Evolutionary conservation across 495 filamentous ascomycete species (phyloP).

Genomic region (Penicillium riverlandense): DNA sequence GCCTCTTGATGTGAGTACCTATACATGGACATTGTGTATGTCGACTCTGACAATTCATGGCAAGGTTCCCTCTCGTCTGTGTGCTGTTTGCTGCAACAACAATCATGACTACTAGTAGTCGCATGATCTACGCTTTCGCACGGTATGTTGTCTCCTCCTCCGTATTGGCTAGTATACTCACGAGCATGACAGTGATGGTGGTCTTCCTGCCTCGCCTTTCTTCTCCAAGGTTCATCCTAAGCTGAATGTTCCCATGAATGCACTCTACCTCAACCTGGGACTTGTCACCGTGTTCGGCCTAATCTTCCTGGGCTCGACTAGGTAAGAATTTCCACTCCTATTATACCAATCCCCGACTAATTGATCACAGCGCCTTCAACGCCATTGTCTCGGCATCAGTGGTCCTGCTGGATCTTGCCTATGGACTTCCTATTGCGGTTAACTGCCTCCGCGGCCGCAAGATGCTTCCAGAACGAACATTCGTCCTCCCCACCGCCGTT

Average conservation of each 20-base stretch:
- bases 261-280: constrained; percentile 56
- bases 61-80: constrained; percentile 62
- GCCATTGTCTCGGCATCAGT: constrained; percentile 67
- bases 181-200: constrained; percentile 47
- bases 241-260: constrained; percentile 62
- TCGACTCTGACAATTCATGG: constrained; percentile 1
- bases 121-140: constrained; percentile 73
- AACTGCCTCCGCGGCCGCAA: constrained; percentile 58
- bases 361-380: constrained; percentile 33
- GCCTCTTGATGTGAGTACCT: constrained; percentile 52
- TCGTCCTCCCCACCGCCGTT: constrained; percentile 48
- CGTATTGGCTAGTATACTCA: constrained; percentile 4
- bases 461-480: constrained; percentile 56
- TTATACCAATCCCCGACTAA: background rate
- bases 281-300: constrained; percentile 63
- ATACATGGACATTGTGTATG: background rate
- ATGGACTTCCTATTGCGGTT: constrained; percentile 64
- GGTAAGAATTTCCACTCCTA: constrained; percentile 11
- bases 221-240: constrained; percentile 58
- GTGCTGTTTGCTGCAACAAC: constrained; percentile 63
- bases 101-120: constrained; percentile 70
- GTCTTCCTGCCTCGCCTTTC: constrained; percentile 57
- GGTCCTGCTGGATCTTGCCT: constrained; percentile 63
- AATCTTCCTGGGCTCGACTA: constrained; percentile 69
- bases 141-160: constrained; percentile 18